phyloP scores from a whole-genome alignment of 192 early-diverging fungal species.

The Coemansia sp. region DNA sequence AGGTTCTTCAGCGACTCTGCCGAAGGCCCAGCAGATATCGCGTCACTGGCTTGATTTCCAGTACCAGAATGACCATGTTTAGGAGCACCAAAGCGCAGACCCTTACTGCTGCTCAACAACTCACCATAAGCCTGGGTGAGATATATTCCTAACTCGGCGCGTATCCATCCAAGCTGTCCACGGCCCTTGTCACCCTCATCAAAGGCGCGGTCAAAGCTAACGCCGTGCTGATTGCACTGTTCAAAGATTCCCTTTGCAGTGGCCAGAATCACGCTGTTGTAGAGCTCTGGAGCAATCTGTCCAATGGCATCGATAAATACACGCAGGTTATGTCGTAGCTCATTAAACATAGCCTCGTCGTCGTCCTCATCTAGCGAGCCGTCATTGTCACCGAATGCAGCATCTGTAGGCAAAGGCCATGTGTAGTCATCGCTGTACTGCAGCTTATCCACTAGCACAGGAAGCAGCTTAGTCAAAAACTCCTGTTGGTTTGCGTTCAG shows the following conservation, averaged over 20 bases:
- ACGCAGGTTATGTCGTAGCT: conserved; percentile 61
- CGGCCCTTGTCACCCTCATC: conserved; percentile 30
- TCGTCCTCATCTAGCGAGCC: conserved; percentile 77
- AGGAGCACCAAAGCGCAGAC: conserved; percentile 36
- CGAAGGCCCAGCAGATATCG: conserved; percentile 2
- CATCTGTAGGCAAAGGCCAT: conserved; percentile 49
- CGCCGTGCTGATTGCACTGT: conserved; percentile 51
- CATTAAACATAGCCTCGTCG: conserved; percentile 53
- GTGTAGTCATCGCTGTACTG: conserved; percentile 85
- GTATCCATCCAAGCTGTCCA: conserved; percentile 52
- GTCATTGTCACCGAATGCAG: conserved; percentile 51
- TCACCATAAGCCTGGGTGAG: conserved; percentile 53
- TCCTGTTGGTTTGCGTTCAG: conserved; percentile 28
- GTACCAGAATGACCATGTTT: conserved; percentile 25
- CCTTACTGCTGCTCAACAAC: conserved; percentile 48
- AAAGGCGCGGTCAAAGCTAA: conserved; percentile 40
- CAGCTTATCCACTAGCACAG: conserved; percentile 77
- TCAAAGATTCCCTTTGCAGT: conserved; percentile 42
- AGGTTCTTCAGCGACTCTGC: conserved; percentile 38
- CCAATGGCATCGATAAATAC: conserved; percentile 76
- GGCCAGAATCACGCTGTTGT: conserved; percentile 41
- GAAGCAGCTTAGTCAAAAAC: conserved; percentile 40
- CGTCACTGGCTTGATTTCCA: conserved; percentile 4
- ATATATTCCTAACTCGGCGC: conserved; percentile 49
- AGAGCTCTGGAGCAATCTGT: conserved; percentile 55